These are phyloP conservation scores for Waltiozyma solani DNA, from an alignment of 1,139 yeast species.

Conservation along the genomic window DNA sequence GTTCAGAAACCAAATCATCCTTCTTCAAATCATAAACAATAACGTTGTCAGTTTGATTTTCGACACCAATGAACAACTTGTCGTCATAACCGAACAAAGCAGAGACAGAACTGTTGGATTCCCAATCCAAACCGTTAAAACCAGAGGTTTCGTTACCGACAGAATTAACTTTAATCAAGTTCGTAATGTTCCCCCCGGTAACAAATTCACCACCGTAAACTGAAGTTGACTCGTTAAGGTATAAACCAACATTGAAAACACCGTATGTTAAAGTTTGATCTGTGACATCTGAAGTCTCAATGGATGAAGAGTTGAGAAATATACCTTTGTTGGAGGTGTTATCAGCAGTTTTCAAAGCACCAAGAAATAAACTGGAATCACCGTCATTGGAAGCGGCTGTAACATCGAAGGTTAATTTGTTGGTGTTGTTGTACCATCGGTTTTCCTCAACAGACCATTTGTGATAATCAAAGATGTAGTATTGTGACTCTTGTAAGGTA, in stretches of 20 bases:
- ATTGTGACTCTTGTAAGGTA: constrained; percentile 19
- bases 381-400: constrained; percentile 21
- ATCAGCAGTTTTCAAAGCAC: constrained; percentile 12
- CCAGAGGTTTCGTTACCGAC: constrained; percentile 23
- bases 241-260: constrained; percentile 19
- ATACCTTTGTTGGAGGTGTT: constrained; percentile 10
- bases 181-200: constrained; percentile 20
- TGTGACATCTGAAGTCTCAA: constrained; percentile 10
- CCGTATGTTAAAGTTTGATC: constrained; percentile 7
- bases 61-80: constrained; percentile 28
- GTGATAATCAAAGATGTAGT: constrained; percentile 13
- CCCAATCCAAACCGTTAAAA: constrained; percentile 14
- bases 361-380: constrained; percentile 14
- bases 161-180: too few relatives aligned
- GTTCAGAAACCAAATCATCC: constrained; percentile 6
- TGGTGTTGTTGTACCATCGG: constrained; percentile 16
- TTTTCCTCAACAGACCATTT: constrained; percentile 17
- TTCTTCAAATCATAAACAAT: constrained; percentile 37
- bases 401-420: constrained; percentile 19
- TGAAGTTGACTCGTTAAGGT: constrained; percentile 39
- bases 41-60: constrained; percentile 30
- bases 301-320: constrained; percentile 6
- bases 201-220: constrained; percentile 46
- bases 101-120: constrained; percentile 8
- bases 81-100: constrained; percentile 15